These are phyloP conservation scores for Nigrospora oryzae DNA, from an alignment of 2,329 filamentous ascomycete species.

Conservation along the genomic window DNA sequence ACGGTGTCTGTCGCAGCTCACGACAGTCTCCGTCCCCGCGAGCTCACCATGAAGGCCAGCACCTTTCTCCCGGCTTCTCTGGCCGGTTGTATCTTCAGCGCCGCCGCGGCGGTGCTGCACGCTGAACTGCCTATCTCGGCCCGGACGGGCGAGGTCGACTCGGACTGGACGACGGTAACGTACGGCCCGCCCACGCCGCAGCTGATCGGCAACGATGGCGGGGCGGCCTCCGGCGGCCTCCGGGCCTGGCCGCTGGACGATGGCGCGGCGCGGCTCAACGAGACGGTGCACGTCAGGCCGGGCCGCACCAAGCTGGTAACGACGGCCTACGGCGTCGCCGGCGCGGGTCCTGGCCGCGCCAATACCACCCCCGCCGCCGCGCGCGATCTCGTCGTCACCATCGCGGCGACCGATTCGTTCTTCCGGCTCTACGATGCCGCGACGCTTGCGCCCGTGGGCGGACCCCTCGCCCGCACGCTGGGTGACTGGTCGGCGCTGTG, in stretches of 20 bases:
- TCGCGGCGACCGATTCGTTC: conserved; percentile 32
- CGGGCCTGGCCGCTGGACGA: conserved; percentile 25
- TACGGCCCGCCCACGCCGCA: conserved; percentile 25
- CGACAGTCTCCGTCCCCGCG: too few species aligned
- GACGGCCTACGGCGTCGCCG: conserved; percentile 24
- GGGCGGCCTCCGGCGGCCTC: conserved; percentile 32
- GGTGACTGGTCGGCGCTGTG: conserved; percentile 40
- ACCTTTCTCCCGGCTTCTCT: too few species aligned
- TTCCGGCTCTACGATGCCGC: conserved; percentile 29
- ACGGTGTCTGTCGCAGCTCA: too few species aligned
- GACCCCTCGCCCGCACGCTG: conserved; percentile 23
- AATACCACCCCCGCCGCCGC: too few species aligned
- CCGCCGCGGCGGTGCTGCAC: background rate
- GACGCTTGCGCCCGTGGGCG: conserved; percentile 19
- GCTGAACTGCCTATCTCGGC: conserved; percentile 14
- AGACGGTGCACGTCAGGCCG: conserved; percentile 22
- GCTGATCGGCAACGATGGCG: conserved; percentile 37
- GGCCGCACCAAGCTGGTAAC: conserved; percentile 37
- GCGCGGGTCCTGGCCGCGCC: conserved; percentile 2
- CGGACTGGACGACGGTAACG: conserved; percentile 31
- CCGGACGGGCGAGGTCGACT: conserved; percentile 26
- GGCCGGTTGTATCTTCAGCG: too few species aligned
- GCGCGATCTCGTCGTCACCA: conserved; percentile 29
- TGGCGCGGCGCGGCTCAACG: conserved; percentile 18
- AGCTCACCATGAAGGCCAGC: too few species aligned